phyloP scores from a whole-genome alignment of 2,329 filamentous ascomycete species.

The Emericellopsis cladophorae region DNA sequence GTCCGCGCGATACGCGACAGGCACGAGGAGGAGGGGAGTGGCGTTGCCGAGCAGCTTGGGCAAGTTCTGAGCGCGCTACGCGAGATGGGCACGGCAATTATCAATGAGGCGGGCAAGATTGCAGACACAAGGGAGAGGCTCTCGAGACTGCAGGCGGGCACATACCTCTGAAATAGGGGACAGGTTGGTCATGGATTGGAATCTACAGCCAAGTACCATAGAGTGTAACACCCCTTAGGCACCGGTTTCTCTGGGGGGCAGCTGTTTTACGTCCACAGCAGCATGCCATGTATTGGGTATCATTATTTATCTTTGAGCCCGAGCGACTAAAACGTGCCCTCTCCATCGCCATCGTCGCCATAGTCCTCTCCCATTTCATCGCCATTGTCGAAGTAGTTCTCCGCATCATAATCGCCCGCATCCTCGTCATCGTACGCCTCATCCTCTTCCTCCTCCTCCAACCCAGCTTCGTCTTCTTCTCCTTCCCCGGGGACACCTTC shows the following conservation, averaged over 20 bases:
- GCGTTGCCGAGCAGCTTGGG: slow-evolving; percentile 22
- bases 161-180: slow-evolving; percentile 4
- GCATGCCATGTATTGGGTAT: background rate
- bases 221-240: too few species aligned
- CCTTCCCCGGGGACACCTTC: slow-evolving; percentile 33
- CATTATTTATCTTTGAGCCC: background rate
- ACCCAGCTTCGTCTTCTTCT: slow-evolving; percentile 35
- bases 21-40: slow-evolving; percentile 10
- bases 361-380: slow-evolving; percentile 41
- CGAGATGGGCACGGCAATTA: slow-evolving; percentile 26
- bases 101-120: slow-evolving; percentile 27
- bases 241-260: too few species aligned
- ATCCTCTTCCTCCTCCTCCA: slow-evolving; percentile 33
- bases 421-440: slow-evolving; percentile 44
- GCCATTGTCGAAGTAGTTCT: slow-evolving; percentile 46
- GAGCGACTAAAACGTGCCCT: slow-evolving; percentile 16
- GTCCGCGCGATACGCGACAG: slow-evolving; percentile 22
- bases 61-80: slow-evolving; percentile 23
- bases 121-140: slow-evolving; percentile 27
- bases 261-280: too few species aligned
- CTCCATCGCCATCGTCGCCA: slow-evolving; percentile 37
- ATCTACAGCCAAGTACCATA: too few species aligned
- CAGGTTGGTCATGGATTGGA: background rate
- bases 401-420: slow-evolving; percentile 48
- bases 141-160: slow-evolving; percentile 25